These are phyloP conservation scores for Cyclotella kingstonii DNA, from an alignment of 108 stramenopile species.

Conservation along the genomic window DNA sequence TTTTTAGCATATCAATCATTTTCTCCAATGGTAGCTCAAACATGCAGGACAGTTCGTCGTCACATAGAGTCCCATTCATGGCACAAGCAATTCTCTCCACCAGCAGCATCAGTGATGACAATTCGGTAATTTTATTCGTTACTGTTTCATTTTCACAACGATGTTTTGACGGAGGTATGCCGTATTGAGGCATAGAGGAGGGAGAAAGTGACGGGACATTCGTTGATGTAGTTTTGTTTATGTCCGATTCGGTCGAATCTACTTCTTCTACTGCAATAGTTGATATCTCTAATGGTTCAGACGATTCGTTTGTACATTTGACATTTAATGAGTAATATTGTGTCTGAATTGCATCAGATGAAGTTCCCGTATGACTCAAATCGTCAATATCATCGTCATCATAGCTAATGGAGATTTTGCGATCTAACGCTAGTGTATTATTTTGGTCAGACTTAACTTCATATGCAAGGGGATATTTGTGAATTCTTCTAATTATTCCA, in stretches of 20 bases:
- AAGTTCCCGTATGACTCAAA: conserved; percentile 2
- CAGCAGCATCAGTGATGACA: conserved; percentile 13
- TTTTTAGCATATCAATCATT: conserved; percentile 50
- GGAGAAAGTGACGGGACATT: conserved; percentile 9
- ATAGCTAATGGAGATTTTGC: conserved; percentile 19
- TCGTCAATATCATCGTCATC: conserved; percentile 41
- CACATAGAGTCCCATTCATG: conserved; percentile 80
- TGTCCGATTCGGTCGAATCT: neutral
- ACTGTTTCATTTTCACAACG: conserved; percentile 8
- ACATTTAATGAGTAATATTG: neutral
- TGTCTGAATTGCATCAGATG: conserved; percentile 6
- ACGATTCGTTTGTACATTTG: no score
- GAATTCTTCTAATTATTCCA: conserved; percentile 78
- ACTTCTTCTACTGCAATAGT: neutral
- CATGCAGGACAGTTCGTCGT: conserved; percentile 75
- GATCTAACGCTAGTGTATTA: neutral
- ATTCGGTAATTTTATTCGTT: neutral
- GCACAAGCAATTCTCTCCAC: conserved; percentile 39
- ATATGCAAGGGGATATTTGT: conserved; percentile 69
- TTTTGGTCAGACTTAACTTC: conserved; percentile 14
- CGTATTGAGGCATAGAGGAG: no score
- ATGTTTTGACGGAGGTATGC: no score
- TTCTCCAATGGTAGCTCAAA: conserved; percentile 66
- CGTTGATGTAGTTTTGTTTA: conserved; percentile 14
- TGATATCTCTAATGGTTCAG: neutral